Conservation (phyloP, 805 yeast genomes). For the Myxozyma kluyveri region DNA sequence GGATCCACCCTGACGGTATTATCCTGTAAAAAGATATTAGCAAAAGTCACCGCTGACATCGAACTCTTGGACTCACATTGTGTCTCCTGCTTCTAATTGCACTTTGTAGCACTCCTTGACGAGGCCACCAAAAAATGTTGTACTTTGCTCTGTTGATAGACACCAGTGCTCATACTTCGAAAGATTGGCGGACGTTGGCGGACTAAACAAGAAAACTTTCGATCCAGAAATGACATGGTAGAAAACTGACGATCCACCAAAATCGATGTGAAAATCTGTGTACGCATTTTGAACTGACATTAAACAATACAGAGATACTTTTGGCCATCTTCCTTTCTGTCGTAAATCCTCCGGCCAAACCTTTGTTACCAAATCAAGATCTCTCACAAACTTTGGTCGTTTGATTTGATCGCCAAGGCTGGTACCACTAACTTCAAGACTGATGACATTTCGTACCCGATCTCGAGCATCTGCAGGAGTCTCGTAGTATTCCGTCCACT, state of each 20-base stretch:
- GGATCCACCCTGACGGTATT: conserved; percentile 92
- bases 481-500: conserved; percentile 72
- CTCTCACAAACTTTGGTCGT: conserved; percentile 66
- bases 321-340: conserved; percentile 34
- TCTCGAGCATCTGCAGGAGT: conserved; percentile 49
- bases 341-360: conserved; percentile 51
- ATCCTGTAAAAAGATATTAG: conserved; percentile 36
- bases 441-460: conserved; percentile 73
- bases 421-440: conserved; percentile 70
- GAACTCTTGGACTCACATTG: conserved; percentile 41
- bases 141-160: conserved; percentile 56
- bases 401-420: conserved; percentile 49
- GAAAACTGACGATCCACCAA: conserved; percentile 89
- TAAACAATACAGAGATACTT: conserved; percentile 51
- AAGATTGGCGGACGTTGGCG: conserved; percentile 68
- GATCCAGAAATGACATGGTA: conserved; percentile 76
- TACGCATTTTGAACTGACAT: conserved; percentile 80
- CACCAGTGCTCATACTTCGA: conserved; percentile 71
- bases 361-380: conserved; percentile 63
- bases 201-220: conserved; percentile 72
- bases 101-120: conserved; percentile 52
- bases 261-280: conserved; percentile 89
- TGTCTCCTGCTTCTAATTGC: conserved; percentile 59
- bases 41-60: not conserved
- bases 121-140: conserved; percentile 62